These are phyloP conservation scores for Tremellales sp. DNA, from an alignment of 1,284 basidiomycete genomes.

Conservation along the genomic window DNA sequence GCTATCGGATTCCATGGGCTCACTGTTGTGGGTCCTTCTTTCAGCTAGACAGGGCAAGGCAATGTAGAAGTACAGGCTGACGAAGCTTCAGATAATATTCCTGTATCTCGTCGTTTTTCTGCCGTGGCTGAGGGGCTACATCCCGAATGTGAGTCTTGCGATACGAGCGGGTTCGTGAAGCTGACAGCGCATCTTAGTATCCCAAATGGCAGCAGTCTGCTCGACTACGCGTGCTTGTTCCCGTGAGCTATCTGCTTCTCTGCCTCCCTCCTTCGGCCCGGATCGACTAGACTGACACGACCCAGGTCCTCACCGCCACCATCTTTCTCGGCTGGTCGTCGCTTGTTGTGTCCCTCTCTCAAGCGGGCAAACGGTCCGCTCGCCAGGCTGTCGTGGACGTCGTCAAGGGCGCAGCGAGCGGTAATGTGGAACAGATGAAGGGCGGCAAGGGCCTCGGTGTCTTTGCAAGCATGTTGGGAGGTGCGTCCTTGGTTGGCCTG, in stretches of 20 bases:
- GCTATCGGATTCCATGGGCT: slow-evolving; percentile 28
- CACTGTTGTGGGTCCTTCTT: slow-evolving; percentile 32
- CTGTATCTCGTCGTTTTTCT: slow-evolving; percentile 48
- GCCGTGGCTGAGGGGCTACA: slow-evolving; percentile 45
- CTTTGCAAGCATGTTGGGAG: slow-evolving; percentile 32
- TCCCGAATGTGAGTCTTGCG: slow-evolving; percentile 41
- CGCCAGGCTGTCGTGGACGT: slow-evolving; percentile 27
- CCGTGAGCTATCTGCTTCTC: slow-evolving; percentile 23
- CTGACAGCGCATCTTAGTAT: slow-evolving; percentile 27
- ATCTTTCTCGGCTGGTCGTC: slow-evolving; percentile 44
- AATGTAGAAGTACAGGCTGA: neutral
- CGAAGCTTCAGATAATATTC: slow-evolving; percentile 36
- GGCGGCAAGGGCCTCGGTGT: slow-evolving; percentile 28
- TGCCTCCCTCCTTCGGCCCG: neutral
- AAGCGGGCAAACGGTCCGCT: slow-evolving; percentile 29
- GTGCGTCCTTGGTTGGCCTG: slow-evolving; percentile 21
- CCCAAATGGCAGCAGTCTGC: slow-evolving; percentile 46
- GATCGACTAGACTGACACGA: neutral
- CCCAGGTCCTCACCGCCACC: slow-evolving; percentile 32
- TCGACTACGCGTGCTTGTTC: slow-evolving; percentile 41
- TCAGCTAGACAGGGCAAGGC: neutral
- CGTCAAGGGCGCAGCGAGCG: slow-evolving; percentile 22
- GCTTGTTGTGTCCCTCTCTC: slow-evolving; percentile 39
- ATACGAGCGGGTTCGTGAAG: neutral
- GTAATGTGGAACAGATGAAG: slow-evolving; percentile 14